phyloP scores from a whole-genome alignment of 2,329 filamentous ascomycete species.

The Cladosporium sp. region DNA sequence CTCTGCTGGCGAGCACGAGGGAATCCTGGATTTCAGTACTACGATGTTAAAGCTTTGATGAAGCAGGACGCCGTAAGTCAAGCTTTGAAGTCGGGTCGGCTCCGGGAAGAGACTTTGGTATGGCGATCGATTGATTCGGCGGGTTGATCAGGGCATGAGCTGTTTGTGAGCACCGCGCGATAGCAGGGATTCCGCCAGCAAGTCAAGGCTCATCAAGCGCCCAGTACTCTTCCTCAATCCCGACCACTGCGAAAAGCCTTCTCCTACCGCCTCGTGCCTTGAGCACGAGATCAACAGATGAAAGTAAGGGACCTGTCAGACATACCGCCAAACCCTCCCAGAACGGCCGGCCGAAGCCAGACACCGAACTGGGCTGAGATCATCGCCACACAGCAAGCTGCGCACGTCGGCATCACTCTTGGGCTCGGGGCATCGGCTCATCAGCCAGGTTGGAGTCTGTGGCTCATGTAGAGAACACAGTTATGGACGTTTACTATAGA shows the following conservation, averaged over 20 bases:
- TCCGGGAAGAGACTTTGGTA: background rate
- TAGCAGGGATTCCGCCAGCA: background rate
- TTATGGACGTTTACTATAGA: slow-evolving; percentile 18
- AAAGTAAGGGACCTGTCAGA: slow-evolving; percentile 31
- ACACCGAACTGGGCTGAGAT: slow-evolving; percentile 30
- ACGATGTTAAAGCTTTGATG: too few species aligned
- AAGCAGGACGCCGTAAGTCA: too few species aligned
- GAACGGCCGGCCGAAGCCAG: slow-evolving; percentile 29
- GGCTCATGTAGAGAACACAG: slow-evolving; percentile 19
- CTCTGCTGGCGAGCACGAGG: too few species aligned
- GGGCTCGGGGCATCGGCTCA: slow-evolving; percentile 31
- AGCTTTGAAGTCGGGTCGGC: background rate
- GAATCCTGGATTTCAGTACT: too few species aligned
- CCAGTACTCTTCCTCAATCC: background rate
- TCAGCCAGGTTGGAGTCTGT: slow-evolving; percentile 33
- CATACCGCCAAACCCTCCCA: slow-evolving; percentile 31
- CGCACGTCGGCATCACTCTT: slow-evolving; percentile 32
- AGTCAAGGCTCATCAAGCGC: background rate
- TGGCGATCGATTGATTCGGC: too few species aligned
- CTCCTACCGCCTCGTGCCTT: slow-evolving; percentile 4
- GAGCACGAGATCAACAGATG: slow-evolving; percentile 19
- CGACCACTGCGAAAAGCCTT: background rate
- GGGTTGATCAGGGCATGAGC: too few species aligned
- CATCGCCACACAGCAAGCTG: slow-evolving; percentile 27
- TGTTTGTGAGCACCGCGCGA: background rate